Conservation (phyloP, 306 rosid species). For the Medicago ruthenica region DNA sequence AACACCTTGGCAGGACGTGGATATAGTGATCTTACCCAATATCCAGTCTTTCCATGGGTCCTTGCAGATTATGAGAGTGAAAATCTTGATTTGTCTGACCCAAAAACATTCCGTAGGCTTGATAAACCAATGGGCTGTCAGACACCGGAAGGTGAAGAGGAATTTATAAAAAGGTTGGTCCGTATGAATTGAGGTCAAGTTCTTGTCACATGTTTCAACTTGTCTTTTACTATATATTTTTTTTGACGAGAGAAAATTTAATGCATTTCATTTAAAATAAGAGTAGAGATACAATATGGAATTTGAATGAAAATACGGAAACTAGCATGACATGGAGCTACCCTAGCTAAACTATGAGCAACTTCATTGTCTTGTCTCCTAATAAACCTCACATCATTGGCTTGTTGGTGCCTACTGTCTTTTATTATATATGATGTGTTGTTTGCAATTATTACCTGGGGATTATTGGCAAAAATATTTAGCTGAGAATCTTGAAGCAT, state of each 20-base stretch:
- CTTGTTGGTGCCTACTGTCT: not conserved
- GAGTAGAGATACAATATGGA: too few relatives aligned
- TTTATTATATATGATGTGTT: constrained; percentile 25
- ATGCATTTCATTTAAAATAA: too few relatives aligned
- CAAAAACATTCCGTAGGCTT: constrained; percentile 87
- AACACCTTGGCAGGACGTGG: constrained; percentile 99
- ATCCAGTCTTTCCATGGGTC: constrained; percentile 99
- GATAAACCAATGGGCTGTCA: constrained; percentile 99
- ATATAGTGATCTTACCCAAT: constrained; percentile 98
- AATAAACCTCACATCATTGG: too few relatives aligned
- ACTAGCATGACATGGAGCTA: too few relatives aligned
- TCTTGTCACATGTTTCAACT: constrained; percentile 23
- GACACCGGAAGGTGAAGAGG: constrained; percentile 98
- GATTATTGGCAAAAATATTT: constrained; percentile 25
- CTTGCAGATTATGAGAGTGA: constrained; percentile 96
- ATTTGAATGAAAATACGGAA: too few relatives aligned
- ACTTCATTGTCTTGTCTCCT: too few relatives aligned
- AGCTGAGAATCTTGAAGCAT: constrained; percentile 19
- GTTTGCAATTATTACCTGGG: constrained; percentile 33
- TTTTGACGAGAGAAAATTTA: too few relatives aligned
- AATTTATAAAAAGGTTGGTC: constrained; percentile 84
- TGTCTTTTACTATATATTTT: constrained; percentile 27
- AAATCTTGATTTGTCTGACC: constrained; percentile 71
- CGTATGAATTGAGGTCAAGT: constrained; percentile 19
- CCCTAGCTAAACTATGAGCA: too few relatives aligned